Evolutionary conservation across 1,284 basidiomycete genomes (phyloP), one percentile per base, ranked within the genome.

Genomic region (Termitomyces sp.): DNA sequence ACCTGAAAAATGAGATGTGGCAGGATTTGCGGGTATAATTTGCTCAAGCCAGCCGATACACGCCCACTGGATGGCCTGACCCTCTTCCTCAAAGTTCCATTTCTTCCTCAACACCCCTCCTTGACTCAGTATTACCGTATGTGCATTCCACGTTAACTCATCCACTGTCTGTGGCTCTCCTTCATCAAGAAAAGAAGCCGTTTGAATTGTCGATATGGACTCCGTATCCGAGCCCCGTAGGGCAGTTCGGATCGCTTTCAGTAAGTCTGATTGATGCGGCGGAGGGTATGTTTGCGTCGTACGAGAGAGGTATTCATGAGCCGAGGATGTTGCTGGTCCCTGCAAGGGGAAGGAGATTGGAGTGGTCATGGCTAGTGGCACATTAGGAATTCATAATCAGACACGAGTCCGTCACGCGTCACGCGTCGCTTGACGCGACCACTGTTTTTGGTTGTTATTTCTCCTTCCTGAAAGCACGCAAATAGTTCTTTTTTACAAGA

Each of bases 11-110:
- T 73, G 73, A 24, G 73, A 67, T 7, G 73, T 67, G 26, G 67
- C 61, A n/a, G 62, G 50, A 10, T 61, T 60, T 13, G 67, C 62
- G 13, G 67, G 61, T 7, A 63, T 59, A 33, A 72, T 72, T 58
- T 85, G 81, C 58, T 84, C 81, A 48, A 94, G 79, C 70, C 79
- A 82, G 5, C 86, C 91, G 46, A 91, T 80, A 60, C 87, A 86
- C 1, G 88, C 92, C 71, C 79, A 89, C 54, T 87, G 84, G 36
- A 94, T 81, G 1, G 80, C 76, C 65, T 92, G 85, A 5, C 76
- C 78, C 61, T 91, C 86, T 28, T 84, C 75, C 5, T 77, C 71
- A 64, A 91, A 92, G 50, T 80, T 82, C 84, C 88, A 94, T 62
- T 84, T 83, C 61, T 86, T 84, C 52, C 77, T 74, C 45, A 94